These are phyloP conservation scores for Daldinia sp. DNA, from an alignment of 2,329 filamentous ascomycete species.

Conservation along the genomic window DNA sequence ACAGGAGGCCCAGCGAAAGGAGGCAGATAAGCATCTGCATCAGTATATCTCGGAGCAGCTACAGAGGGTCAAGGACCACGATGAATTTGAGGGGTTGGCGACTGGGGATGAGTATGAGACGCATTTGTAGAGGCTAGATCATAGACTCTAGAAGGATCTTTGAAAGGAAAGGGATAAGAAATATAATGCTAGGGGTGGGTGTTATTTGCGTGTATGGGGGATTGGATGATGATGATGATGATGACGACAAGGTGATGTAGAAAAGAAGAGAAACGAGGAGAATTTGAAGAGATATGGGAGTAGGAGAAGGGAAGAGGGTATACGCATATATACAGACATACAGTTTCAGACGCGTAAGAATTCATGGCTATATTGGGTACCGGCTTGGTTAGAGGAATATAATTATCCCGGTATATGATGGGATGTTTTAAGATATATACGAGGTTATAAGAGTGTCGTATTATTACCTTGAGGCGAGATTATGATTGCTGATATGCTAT, in stretches of 20 bases:
- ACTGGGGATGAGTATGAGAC: constrained; percentile 49
- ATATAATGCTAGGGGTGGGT: no score
- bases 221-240: not conserved
- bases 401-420: not conserved
- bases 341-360: constrained; percentile 21
- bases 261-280: not conserved
- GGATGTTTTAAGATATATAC: not conserved
- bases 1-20: constrained; percentile 56
- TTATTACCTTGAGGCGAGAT: no score
- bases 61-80: constrained; percentile 71
- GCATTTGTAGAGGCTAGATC: constrained; percentile 27
- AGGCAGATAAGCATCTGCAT: constrained; percentile 76
- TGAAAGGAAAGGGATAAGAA: not conserved
- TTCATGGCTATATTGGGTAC: not conserved
- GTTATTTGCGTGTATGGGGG: not conserved
- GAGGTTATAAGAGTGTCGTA: no score
- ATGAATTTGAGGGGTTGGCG: constrained; percentile 41
- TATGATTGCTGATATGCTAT: no score
- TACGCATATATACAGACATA: constrained; percentile 10
- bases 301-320: not conserved
- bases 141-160: not conserved
- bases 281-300: not conserved
- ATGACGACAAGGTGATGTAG: not conserved
- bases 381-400: constrained; percentile 13
- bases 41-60: constrained; percentile 85